phyloP scores from a whole-genome alignment of 2,329 filamentous ascomycete species.

The Pseudogymnoascus sp. region DNA sequence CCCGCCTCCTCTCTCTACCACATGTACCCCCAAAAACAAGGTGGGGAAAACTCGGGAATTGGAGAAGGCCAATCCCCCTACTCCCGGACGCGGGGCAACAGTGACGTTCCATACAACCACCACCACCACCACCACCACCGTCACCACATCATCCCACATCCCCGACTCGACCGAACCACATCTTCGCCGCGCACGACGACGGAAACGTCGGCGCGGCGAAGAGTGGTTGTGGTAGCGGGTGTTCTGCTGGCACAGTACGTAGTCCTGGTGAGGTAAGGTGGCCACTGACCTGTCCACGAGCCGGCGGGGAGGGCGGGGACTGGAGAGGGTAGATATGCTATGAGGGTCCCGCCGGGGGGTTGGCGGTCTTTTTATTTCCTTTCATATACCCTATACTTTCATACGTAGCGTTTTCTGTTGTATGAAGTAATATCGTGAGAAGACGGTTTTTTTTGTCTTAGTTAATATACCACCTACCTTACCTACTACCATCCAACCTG shows the following conservation, averaged over 20 bases:
- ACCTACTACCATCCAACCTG: background rate
- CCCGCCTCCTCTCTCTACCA: background rate
- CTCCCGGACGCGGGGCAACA: background rate
- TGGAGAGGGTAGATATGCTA: background rate
- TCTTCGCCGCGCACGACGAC: background rate
- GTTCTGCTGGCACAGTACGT: background rate
- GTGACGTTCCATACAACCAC: slow-evolving; percentile 7
- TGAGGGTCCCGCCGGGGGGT: background rate
- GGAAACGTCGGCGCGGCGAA: background rate
- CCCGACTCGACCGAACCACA: background rate
- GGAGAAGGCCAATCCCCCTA: background rate
- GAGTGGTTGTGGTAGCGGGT: background rate
- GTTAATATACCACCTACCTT: background rate
- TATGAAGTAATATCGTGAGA: background rate
- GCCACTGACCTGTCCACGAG: background rate
- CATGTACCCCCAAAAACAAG: background rate
- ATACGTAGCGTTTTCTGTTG: background rate
- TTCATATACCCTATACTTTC: background rate
- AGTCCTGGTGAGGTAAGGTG: background rate
- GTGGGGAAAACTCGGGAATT: background rate
- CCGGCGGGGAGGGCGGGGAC: background rate
- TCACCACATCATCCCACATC: background rate
- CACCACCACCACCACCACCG: background rate
- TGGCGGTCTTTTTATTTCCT: background rate
- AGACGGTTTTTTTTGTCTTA: background rate